These are phyloP conservation scores for Pharus latifolius DNA, from an alignment of 176 grass and related monocot genomes.

Conservation along the genomic window DNA sequence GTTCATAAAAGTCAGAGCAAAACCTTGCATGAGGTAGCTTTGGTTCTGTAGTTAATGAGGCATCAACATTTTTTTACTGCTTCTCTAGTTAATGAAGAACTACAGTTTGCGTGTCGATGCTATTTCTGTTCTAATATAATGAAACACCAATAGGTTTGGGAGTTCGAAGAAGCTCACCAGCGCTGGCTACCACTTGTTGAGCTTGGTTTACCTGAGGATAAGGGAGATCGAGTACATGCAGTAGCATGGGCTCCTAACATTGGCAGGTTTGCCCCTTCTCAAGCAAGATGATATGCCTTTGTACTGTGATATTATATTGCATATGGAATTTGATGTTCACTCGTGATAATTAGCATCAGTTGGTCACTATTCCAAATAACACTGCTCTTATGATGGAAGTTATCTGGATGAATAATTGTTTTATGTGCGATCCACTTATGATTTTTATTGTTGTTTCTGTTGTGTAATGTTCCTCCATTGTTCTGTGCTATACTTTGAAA, in stretches of 20 bases:
- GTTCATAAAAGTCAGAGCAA: neutral
- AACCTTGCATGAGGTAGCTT: constrained; percentile 6
- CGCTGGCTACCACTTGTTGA: constrained; percentile 79
- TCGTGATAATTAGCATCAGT: constrained; percentile 9
- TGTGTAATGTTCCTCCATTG: neutral
- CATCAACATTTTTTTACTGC: neutral
- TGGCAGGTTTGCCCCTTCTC: constrained; percentile 52
- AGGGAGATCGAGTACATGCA: constrained; percentile 59
- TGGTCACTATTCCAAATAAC: neutral
- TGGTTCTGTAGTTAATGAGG: neutral
- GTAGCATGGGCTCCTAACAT: constrained; percentile 94
- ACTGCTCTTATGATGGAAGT: neutral
- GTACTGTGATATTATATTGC: neutral
- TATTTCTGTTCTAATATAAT: constrained; percentile 22
- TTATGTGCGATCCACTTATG: neutral
- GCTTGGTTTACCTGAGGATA: constrained; percentile 54
- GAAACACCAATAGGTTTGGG: constrained; percentile 62
- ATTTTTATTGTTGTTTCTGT: neutral
- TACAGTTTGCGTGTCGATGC: neutral
- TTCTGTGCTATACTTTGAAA: neutral
- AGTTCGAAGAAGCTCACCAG: constrained; percentile 86
- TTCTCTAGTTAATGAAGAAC: neutral
- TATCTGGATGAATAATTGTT: neutral
- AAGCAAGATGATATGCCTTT: constrained; percentile 2
- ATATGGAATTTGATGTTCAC: neutral